phyloP scores from a whole-genome alignment of 176 grass and related monocot species.

The Echinochloa phyllopogon region DNA sequence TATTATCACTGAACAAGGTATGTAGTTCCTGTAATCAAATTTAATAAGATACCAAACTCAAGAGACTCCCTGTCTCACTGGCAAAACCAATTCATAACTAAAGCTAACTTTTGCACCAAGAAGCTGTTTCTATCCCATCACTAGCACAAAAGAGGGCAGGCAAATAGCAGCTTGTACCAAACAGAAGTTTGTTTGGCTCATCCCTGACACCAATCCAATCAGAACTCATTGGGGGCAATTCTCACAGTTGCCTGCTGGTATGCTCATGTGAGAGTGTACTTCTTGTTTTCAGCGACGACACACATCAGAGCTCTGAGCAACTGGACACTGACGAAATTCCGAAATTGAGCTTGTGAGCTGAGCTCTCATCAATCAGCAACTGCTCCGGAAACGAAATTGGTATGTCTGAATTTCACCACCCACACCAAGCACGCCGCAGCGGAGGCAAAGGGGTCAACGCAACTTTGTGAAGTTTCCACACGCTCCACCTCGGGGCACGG shows the following conservation, averaged over 20 bases:
- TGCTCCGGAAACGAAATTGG: neutral
- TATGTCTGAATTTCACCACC: neutral
- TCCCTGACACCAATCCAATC: neutral
- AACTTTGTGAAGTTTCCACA: conserved; percentile 8
- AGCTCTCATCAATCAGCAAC: neutral
- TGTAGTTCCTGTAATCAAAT: neutral
- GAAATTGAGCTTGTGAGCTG: neutral
- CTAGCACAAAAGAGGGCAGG: conserved; percentile 3
- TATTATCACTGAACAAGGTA: neutral
- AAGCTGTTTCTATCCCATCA: conserved; percentile 18
- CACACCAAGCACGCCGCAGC: neutral
- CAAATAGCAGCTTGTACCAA: neutral
- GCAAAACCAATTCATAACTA: neutral
- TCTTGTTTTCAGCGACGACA: neutral
- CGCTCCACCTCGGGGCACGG: conserved; percentile 8
- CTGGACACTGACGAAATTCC: neutral
- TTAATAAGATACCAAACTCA: too few species aligned
- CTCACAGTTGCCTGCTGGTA: neutral
- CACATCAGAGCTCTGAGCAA: neutral
- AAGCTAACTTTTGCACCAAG: neutral
- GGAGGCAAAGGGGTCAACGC: conserved; percentile 39
- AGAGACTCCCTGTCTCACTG: neutral
- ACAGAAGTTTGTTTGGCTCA: neutral
- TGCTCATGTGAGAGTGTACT: neutral
- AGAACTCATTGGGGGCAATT: neutral